These are phyloP conservation scores for Fusarium fujikuroi DNA, from an alignment of 2,329 filamentous ascomycete species.

Conservation along the genomic window DNA sequence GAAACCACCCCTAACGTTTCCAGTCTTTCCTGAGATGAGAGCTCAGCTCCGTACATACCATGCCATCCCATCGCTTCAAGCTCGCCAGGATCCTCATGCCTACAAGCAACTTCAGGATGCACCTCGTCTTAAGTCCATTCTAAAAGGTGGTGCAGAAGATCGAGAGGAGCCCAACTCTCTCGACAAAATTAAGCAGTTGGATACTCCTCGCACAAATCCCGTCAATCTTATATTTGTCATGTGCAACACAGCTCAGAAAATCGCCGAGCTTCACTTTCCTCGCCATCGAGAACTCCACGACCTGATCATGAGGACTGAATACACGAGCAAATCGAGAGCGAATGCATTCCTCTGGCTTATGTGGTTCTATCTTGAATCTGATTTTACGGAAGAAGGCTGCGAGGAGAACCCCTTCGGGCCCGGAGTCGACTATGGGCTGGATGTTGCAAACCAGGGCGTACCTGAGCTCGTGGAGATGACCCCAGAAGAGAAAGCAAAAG, in stretches of 20 bases:
- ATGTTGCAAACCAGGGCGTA: conserved; percentile 75
- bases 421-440: conserved; percentile 72
- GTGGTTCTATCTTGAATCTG: conserved; percentile 98
- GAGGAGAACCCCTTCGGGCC: conserved; percentile 90
- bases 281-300: conserved; percentile 92
- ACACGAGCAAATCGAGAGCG: conserved; percentile 84
- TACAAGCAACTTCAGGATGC: conserved; percentile 99
- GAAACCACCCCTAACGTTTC: conserved; percentile 19
- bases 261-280: conserved; percentile 93
- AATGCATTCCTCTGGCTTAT: conserved; percentile 95
- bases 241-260: conserved; percentile 86
- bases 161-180: conserved; percentile 83
- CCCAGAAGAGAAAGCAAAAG: conserved; percentile 70
- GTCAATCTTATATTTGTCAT: conserved; percentile 98
- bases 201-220: conserved; percentile 85
- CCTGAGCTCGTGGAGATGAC: conserved; percentile 74
- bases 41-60: conserved; percentile 97
- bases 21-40: conserved; percentile 99
- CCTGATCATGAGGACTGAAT: conserved; percentile 88
- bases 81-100: conserved; percentile 91
- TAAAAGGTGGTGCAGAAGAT: conserved; percentile 96
- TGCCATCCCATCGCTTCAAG: conserved; percentile 95
- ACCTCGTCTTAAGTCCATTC: conserved; percentile 92
- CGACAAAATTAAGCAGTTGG: conserved; percentile 77
- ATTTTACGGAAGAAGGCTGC: conserved; percentile 89